phyloP scores from a whole-genome alignment of 148 eudicot species.

The Oxyria digyna region DNA sequence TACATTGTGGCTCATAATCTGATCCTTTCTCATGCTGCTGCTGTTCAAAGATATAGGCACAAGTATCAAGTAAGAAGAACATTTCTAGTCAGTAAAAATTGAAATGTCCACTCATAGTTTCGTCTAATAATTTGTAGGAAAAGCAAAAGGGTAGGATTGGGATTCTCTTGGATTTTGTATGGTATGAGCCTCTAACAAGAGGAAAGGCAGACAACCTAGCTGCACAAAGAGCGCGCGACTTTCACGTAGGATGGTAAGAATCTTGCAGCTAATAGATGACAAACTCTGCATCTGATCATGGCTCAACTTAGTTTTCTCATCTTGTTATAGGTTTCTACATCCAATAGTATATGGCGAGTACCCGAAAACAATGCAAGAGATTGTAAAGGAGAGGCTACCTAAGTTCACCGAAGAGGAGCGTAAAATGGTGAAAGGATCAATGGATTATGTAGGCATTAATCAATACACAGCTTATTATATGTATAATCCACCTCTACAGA shows the following conservation, averaged over 20 bases:
- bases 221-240: conserved; percentile 95
- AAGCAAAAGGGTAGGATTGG: conserved; percentile 79
- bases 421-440: conserved; percentile 69
- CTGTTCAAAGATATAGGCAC: conserved; percentile 74
- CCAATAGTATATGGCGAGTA: conserved; percentile 84
- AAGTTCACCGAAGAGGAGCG: conserved; percentile 66
- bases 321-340: conserved; percentile 55
- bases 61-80: conserved; percentile 59
- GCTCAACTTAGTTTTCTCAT: neutral
- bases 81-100: neutral
- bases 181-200: conserved; percentile 89
- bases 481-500: conserved; percentile 22
- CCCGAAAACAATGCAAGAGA: conserved; percentile 72
- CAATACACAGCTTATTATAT: conserved; percentile 83
- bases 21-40: conserved; percentile 70
- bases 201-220: conserved; percentile 59
- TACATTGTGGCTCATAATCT: conserved; percentile 82
- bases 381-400: conserved; percentile 63
- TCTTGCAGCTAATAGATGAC: neutral
- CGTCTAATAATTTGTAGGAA: conserved; percentile 22
- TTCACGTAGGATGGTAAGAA: conserved; percentile 82
- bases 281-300: neutral
- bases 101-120: too few species aligned
- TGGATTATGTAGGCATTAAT: conserved; percentile 78
- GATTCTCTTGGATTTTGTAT: conserved; percentile 77